Percentiles rank a stretch among this genome's conserved stretches.
Evolutionary conservation across 2,329 filamentous ascomycete genomes (phyloP).

Genomic region (Berkeleyomyces rouxiae): DNA sequence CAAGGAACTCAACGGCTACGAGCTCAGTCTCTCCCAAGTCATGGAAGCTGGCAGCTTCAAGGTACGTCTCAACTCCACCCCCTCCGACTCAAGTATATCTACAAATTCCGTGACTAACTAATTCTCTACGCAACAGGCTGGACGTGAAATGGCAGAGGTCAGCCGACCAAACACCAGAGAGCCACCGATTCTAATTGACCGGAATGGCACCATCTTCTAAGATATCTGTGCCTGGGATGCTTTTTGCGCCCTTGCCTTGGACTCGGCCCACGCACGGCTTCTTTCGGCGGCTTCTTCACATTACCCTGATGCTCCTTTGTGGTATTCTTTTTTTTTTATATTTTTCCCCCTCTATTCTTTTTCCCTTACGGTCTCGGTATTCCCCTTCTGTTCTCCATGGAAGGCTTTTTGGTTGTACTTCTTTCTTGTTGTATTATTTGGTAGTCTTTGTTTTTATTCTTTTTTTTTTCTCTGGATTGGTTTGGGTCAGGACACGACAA

Average conservation of each 20-base stretch:
- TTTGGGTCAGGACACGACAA: not conserved
- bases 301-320: not conserved
- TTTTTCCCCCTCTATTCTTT: not conserved
- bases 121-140: slow-evolving; percentile 42
- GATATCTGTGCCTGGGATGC: not conserved
- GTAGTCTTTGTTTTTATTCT: not conserved
- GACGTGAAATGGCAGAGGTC: slow-evolving; percentile 88
- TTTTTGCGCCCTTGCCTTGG: not conserved
- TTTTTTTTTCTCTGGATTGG: not conserved
- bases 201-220: slow-evolving; percentile 80
- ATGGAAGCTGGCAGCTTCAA: slow-evolving; percentile 97
- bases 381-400: not conserved
- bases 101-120: too few relatives aligned
- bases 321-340: not conserved
- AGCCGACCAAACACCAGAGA: slow-evolving; percentile 92
- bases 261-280: not conserved
- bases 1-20: slow-evolving; percentile 44
- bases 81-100: too few relatives aligned
- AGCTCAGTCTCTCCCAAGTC: slow-evolving; percentile 71
- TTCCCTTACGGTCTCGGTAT: not conserved
- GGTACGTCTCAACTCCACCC: slow-evolving; percentile 30
- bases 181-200: slow-evolving; percentile 88
- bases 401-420: not conserved
- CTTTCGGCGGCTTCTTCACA: not conserved
- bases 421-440: not conserved